Evolutionary conservation across 2,329 filamentous ascomycete species (phyloP), one percentile per base, ranked within the genome.

Genomic region (Cercospora sojina): DNA sequence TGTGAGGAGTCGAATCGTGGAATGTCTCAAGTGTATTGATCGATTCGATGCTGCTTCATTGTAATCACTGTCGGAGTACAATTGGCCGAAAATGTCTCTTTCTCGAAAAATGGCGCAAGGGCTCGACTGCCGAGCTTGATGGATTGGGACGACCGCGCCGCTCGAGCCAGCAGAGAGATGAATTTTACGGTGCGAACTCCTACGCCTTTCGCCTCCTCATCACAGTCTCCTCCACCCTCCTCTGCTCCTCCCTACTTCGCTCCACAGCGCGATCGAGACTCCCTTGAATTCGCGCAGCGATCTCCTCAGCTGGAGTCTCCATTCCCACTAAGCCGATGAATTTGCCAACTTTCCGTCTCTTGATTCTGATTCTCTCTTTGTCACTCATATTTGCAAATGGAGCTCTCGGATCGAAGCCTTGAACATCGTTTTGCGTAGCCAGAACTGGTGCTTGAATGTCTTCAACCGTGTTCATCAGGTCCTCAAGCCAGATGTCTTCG

Each of bases 241-340:
- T 72, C 72, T 74, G 64, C 68, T 78, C 76, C 67, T 76, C 72
- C 65, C 73, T 64, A 55, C 69, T 69, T 61, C 70, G 69, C 71
- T 74, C 72, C 32, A 76, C 68, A 27, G 74, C 74, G 29, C 73
- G 60, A 65, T 77, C 76, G 20, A 77, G 57, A 71, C 74, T 75
- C 68, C 67, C 69, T 72, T 76, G 73, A 64, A 81, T 74, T 68
- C 80, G 77, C 12, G 79, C 74, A 53, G 80, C 78, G 69, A 80
- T 80, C 74, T 83, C 81, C 77, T 80, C 80, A 3, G 76, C 70
- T 20, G 85, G 85, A 32, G 83, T 85, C 69, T 87, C 84, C 72
- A 85, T 86, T 1, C 88, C 90, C 59, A 86, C 80, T 64, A 93
- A 80, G 12, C 90, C 90, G 75, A 92, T 91, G 71, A 93, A 93